These are phyloP conservation scores for Lichenothelia convexa DNA, from an alignment of 495 filamentous ascomycete species.

Conservation along the genomic window DNA sequence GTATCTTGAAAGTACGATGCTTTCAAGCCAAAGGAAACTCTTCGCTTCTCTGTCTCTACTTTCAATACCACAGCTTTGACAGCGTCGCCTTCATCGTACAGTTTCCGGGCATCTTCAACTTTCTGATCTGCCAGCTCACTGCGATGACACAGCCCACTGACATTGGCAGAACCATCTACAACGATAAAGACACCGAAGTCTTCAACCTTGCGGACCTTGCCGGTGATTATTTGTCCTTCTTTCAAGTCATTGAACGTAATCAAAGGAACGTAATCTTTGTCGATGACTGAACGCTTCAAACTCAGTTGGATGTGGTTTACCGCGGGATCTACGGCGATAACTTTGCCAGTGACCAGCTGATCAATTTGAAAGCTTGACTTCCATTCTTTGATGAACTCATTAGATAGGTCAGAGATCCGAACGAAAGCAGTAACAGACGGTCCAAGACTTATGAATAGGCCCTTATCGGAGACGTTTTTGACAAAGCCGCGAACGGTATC, in stretches of 20 bases:
- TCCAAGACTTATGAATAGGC: slow-evolving; percentile 66
- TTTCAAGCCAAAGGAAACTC: slow-evolving; percentile 79
- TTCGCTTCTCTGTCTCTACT: slow-evolving; percentile 50
- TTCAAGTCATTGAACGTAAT: slow-evolving; percentile 52
- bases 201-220: slow-evolving; percentile 79
- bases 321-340: slow-evolving; percentile 45
- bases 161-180: slow-evolving; percentile 62
- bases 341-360: slow-evolving; percentile 74
- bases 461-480: slow-evolving; percentile 68
- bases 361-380: slow-evolving; percentile 70
- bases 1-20: slow-evolving; percentile 67
- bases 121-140: slow-evolving; percentile 72
- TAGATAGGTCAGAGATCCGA: slow-evolving; percentile 71
- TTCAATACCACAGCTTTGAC: slow-evolving; percentile 81
- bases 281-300: slow-evolving; percentile 65
- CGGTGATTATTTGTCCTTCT: slow-evolving; percentile 63
- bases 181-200: slow-evolving; percentile 90
- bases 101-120: slow-evolving; percentile 57
- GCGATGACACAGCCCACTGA: slow-evolving; percentile 82
- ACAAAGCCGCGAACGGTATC: slow-evolving; percentile 79
- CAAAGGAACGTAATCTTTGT: slow-evolving; percentile 56
- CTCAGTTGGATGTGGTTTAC: slow-evolving; percentile 66
- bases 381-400: slow-evolving; percentile 88
- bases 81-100: slow-evolving; percentile 73
- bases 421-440: slow-evolving; percentile 65